Evolutionary conservation across 2,329 filamentous ascomycete genomes (phyloP).

Genomic region (Dactylellina cionopaga): DNA sequence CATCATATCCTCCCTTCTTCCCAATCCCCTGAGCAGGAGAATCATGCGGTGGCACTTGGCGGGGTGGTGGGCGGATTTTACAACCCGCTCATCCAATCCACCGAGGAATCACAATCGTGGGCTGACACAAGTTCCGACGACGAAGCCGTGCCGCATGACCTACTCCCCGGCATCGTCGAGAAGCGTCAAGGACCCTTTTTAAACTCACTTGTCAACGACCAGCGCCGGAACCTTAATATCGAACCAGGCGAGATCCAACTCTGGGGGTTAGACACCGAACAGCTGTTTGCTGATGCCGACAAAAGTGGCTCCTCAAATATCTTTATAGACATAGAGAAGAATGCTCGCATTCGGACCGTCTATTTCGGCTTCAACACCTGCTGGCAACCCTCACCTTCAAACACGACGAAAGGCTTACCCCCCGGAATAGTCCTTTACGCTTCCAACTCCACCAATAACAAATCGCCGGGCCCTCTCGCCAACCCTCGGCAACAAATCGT

Average conservation of each 20-base stretch:
- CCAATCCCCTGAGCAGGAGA: constrained; percentile 57
- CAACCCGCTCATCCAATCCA: constrained; percentile 48
- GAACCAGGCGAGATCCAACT: constrained; percentile 36
- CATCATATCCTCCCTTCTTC: constrained; percentile 56
- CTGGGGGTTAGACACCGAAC: constrained; percentile 48
- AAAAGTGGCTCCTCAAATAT: constrained; percentile 36
- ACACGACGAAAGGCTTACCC: constrained; percentile 66
- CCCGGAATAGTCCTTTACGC: constrained; percentile 83
- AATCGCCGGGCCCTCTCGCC: constrained; percentile 72
- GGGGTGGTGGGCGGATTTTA: constrained; percentile 54
- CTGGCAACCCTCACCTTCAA: constrained; percentile 72
- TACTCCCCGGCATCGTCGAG: constrained; percentile 30
- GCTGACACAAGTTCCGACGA: constrained; percentile 5
- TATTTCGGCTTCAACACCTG: constrained; percentile 91
- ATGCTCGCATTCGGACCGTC: constrained; percentile 65
- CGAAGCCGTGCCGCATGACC: constrained; percentile 8
- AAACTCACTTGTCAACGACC: constrained; percentile 28
- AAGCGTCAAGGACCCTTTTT: constrained; percentile 27
- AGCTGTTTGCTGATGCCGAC: constrained; percentile 54
- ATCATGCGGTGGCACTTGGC: constrained; percentile 45
- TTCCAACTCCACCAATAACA: constrained; percentile 72
- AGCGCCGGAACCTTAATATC: constrained; percentile 33
- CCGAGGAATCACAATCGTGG: constrained; percentile 27
- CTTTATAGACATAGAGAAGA: constrained; percentile 55
- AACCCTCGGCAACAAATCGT: constrained; percentile 63